Evolutionary conservation across 495 filamentous ascomycete species (phyloP), one percentile per base, ranked within the genome.

Genomic region (Aspergillus funiculosus): DNA sequence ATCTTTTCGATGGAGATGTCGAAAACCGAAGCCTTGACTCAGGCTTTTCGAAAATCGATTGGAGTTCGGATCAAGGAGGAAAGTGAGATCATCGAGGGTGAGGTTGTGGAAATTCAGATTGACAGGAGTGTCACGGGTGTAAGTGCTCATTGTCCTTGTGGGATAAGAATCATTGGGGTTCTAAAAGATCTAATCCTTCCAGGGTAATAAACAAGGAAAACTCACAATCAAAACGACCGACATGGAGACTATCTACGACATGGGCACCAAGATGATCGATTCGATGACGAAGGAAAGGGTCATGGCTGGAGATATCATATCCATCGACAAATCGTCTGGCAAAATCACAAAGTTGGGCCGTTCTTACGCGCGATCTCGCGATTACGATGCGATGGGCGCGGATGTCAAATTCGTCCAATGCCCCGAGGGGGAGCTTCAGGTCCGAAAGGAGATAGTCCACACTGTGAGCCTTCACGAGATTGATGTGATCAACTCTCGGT

Each of bases 181-280:
- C 3, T 10, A 15, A 18, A 10, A 19, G 24, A 44, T 18, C 59
- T 68, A 28, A 68, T 53, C 25, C 19, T 14, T 49, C 20, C 39
- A 86, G 81, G 79, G 77, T 50, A 89, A 88, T 63, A 96, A 95
- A 74, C 90, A 95, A 76, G 92, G 92, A 54, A 99, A 97, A 66
- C 85, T 99, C 52, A 99, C 92, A 6, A 95, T 99, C 67, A 99
- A 97, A 66, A 99, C 92, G 14, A 95, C 91, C 54, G 94, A 99
- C 60, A 99, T 99, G 92, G 92, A 99, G 68, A 95, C 92, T 14
- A 87, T 97, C 54, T 98, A 96, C 74, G 92, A 98, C 54, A 92
- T 98, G 87, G 92, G 92, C 29, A 89, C 83, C 42, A 96, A 97
- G 68, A 96, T 97, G 94, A 96, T 99, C 52, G 94, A 99, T 56